Percentiles rank a stretch among this genome's conserved stretches.
These are phyloP conservation scores for Pterocarpus santalinus DNA, from an alignment of 306 rosid genomes.

Conservation along the genomic window DNA sequence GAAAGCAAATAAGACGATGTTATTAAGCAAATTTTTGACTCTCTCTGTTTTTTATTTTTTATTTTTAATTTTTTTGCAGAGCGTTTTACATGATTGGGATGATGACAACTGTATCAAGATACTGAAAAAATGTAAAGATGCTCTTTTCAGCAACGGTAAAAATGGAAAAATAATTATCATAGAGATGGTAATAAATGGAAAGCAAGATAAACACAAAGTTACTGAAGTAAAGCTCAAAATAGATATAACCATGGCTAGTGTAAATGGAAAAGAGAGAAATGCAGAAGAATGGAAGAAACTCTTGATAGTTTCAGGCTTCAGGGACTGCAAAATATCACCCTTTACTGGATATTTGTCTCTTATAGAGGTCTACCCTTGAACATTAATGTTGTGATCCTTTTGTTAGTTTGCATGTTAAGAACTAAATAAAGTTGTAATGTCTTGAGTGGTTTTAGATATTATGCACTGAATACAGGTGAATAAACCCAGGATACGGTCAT, in stretches of 20 bases:
- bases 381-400: too few species aligned
- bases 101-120: constrained; percentile 50
- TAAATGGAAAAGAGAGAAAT: constrained; percentile 28
- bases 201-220: constrained; percentile 21
- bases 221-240: constrained; percentile 36
- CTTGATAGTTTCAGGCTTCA: constrained; percentile 51
- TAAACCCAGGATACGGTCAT: too few species aligned
- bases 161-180: constrained; percentile 52
- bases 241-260: constrained; percentile 47
- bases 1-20: too few species aligned
- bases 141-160: constrained; percentile 35
- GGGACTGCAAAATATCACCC: constrained; percentile 42
- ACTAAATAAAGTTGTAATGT: too few species aligned
- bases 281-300: constrained; percentile 53
- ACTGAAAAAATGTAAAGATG: constrained; percentile 47
- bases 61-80: background rate
- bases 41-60: background rate
- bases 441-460: too few species aligned
- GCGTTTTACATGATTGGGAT: constrained; percentile 27
- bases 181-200: constrained; percentile 49
- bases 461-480: too few species aligned
- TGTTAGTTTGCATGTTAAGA: too few species aligned
- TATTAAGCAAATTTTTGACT: background rate
- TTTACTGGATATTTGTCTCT: constrained; percentile 47
- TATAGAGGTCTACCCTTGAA: constrained; percentile 55